Conservation (phyloP, 2,329 filamentous ascomycete genomes). For the Colletotrichum endophyticum region DNA sequence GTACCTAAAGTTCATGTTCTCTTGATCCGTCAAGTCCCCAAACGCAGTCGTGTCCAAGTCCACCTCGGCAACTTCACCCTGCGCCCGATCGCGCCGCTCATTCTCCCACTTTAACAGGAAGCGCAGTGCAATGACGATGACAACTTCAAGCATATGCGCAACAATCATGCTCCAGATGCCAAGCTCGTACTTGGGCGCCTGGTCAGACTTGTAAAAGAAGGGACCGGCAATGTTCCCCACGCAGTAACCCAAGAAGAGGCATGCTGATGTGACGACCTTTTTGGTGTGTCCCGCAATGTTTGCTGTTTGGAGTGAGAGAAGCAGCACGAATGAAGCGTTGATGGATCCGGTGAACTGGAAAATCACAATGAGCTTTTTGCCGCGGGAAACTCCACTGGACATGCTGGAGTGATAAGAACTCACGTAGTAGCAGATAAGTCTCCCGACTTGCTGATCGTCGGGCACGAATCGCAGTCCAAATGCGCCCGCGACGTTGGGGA, state of each 20-base stretch:
- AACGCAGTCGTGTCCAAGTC: background rate
- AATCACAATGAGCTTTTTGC: background rate
- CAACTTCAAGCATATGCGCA: background rate
- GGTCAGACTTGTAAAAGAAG: background rate
- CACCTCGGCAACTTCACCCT: background rate
- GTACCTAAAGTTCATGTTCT: background rate
- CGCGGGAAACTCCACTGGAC: background rate
- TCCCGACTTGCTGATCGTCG: background rate
- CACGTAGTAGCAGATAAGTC: background rate
- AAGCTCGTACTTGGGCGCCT: background rate
- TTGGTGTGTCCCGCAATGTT: background rate
- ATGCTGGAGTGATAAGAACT: background rate
- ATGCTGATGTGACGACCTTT: background rate
- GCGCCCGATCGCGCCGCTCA: background rate
- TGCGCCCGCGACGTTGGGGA: background rate
- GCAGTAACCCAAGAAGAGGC: background rate
- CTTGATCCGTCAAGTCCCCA: background rate
- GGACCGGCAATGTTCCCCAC: background rate
- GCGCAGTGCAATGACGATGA: background rate
- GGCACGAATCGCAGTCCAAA: background rate
- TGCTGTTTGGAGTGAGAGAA: background rate
- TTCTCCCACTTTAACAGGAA: background rate
- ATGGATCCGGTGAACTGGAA: background rate
- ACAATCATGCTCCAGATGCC: background rate
- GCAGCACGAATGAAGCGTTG: background rate